Evolutionary conservation across 495 filamentous ascomycete genomes (phyloP).

Genomic region (Podospora conica): DNA sequence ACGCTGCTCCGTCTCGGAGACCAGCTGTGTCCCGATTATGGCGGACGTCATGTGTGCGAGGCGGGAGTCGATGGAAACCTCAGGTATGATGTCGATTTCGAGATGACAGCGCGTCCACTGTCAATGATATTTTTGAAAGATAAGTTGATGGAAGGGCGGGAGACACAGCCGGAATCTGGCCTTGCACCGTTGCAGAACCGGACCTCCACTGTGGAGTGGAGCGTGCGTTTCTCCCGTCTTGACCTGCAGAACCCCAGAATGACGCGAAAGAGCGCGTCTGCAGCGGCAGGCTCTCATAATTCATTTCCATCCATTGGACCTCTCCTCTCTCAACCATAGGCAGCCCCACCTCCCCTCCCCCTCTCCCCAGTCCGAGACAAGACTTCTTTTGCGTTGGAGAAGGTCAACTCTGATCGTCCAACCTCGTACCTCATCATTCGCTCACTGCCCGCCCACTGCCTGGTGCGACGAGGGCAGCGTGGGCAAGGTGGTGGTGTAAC

Average conservation of each 20-base stretch:
- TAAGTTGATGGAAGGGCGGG: not conserved
- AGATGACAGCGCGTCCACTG: too few species aligned
- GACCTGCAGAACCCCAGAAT: not conserved
- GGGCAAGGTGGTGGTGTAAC: not conserved
- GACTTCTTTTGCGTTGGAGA: not conserved
- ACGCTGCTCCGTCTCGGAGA: constrained; percentile 43
- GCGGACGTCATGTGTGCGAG: constrained; percentile 6
- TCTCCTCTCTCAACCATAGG: too few species aligned
- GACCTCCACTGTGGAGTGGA: not conserved
- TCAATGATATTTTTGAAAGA: not conserved
- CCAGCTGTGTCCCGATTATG: not conserved
- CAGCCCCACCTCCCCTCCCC: too few species aligned
- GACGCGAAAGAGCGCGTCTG: not conserved
- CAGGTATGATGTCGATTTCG: not conserved
- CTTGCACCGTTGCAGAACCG: not conserved
- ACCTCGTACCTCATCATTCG: not conserved
- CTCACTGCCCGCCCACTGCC: not conserved
- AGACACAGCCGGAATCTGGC: too few species aligned
- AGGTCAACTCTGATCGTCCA: not conserved
- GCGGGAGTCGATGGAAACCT: not conserved
- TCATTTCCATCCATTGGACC: too few species aligned
- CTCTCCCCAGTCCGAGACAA: not conserved
- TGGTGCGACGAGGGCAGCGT: not conserved
- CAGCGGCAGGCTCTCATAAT: not conserved
- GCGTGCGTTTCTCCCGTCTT: not conserved